phyloP scores from a whole-genome alignment of 2,329 filamentous ascomycete species.

The Venturia aucupariae region DNA sequence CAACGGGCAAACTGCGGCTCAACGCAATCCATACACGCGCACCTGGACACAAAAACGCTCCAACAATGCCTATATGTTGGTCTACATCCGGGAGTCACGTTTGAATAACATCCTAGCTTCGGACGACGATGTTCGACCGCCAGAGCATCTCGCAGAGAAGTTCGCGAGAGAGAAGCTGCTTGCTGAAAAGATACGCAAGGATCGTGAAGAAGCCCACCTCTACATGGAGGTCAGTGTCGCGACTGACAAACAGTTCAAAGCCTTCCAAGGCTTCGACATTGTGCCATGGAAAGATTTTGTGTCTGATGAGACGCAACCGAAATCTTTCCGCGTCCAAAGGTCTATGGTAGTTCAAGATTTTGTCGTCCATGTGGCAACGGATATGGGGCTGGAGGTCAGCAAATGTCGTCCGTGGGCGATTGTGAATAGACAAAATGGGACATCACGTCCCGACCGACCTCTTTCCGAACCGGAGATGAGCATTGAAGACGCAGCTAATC shows the following conservation, averaged over 20 bases:
- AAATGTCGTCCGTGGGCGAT: slow-evolving; percentile 85
- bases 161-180: slow-evolving; percentile 74
- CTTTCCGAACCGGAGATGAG: slow-evolving; percentile 67
- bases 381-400: slow-evolving; percentile 58
- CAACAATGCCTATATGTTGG: slow-evolving; percentile 96
- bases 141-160: slow-evolving; percentile 40
- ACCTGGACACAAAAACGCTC: slow-evolving; percentile 57
- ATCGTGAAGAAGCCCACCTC: slow-evolving; percentile 87
- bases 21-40: slow-evolving; percentile 55
- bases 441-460: slow-evolving; percentile 79
- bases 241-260: slow-evolving; percentile 69
- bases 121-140: slow-evolving; percentile 69
- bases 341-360: slow-evolving; percentile 71
- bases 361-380: slow-evolving; percentile 57
- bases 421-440: slow-evolving; percentile 98
- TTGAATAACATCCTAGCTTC: slow-evolving; percentile 74
- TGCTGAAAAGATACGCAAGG: slow-evolving; percentile 69
- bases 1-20: slow-evolving; percentile 42
- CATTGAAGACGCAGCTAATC: slow-evolving; percentile 54
- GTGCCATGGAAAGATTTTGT: slow-evolving; percentile 55
- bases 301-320: slow-evolving; percentile 54
- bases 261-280: slow-evolving; percentile 78
- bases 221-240: slow-evolving; percentile 81
- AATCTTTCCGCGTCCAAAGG: slow-evolving; percentile 62
- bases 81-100: slow-evolving; percentile 83